Evolutionary conservation across 1,139 yeast species (phyloP), one percentile per base, ranked within the genome.

Genomic region (Pneumocystis jirovecii): DNA sequence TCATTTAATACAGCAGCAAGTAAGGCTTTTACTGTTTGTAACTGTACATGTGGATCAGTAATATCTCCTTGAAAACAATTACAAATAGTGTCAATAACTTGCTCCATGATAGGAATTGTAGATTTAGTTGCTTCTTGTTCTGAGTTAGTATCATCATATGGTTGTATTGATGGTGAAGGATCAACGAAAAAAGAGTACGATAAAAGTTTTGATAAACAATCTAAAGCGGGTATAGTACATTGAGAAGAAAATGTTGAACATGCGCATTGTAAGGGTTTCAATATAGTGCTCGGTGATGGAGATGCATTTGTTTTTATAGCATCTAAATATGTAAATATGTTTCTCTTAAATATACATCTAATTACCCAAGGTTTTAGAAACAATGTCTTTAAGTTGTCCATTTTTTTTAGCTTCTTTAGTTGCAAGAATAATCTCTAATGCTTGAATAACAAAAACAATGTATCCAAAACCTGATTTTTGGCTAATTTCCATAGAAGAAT

Each of bases 51-150:
- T 19, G 88, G 85, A 73, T 91, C 96, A 0, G 97, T 89, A 1
- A 90, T 89, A 74, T 91, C 97, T 37, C 96, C 96, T 68, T 86
- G 89, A 74, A 89, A 91, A 70, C 96, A 88, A 29, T 87, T 85
- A 57, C 95, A 83, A 40, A 91, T 89, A 15, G 90, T 87, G 69
- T 87, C 87, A 39, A 95, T 87, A 0, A 96, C 90, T 25, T 87
- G 87, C 72, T 90, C 96, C 45, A 95, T 84, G 67, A 90, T 74
- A 35, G 82, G 81, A 34, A 84, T 80, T 64, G 80, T 80, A 29
- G 83, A 83, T 19, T 81, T 83, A 3, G 83, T 83, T 0, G 83
- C 79, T 17, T 82, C 80, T 61, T 79, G 76, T 37, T 73, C 73
- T 1, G 74, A 71, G 12, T 67, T 64, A 1, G 66, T 61, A n/a